These are phyloP conservation scores for Cercospora sojina DNA, from an alignment of 2,329 filamentous ascomycete genomes.

Conservation along the genomic window DNA sequence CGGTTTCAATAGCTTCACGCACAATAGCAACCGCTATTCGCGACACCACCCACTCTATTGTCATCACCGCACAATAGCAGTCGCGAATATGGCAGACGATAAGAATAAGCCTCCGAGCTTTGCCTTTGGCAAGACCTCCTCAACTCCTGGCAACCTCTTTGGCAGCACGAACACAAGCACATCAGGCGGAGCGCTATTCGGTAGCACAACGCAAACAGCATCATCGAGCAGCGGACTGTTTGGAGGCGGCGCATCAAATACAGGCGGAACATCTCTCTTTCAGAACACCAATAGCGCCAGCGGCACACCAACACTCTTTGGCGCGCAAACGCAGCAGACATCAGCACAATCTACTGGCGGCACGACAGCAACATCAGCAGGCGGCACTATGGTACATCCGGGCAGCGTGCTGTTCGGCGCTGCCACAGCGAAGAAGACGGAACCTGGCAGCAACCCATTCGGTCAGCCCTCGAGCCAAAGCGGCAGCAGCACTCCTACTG, in stretches of 20 bases:
- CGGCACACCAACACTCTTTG: constrained; percentile 15
- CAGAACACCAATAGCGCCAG: constrained; percentile 5
- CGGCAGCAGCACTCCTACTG: constrained; percentile 26
- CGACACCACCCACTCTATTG: constrained; percentile 4
- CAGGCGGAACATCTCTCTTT: constrained; percentile 7
- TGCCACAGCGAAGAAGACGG: constrained; percentile 14
- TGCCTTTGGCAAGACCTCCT: constrained; percentile 17
- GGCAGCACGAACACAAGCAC: constrained; percentile 16
- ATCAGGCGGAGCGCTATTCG: constrained; percentile 1
- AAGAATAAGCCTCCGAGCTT: constrained; percentile 20
- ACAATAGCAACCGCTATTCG: constrained; percentile 8
- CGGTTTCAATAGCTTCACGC: neutral
- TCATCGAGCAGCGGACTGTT: constrained; percentile 12
- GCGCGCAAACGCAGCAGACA: constrained; percentile 11
- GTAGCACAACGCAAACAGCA: constrained; percentile 10
- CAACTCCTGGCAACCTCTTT: constrained; percentile 4
- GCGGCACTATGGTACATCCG: constrained; percentile 5
- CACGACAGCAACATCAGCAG: constrained; percentile 6
- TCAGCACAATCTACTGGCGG: constrained; percentile 14
- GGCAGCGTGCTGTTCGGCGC: constrained; percentile 17
- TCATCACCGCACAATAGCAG: constrained; percentile 9
- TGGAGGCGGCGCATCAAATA: constrained; percentile 10
- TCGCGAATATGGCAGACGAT: constrained; percentile 25
- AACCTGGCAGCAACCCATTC: constrained; percentile 14
- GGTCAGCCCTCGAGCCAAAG: constrained; percentile 9